phyloP scores from a whole-genome alignment of 228 moss, liverwort and hornwort genomes.

The Sphagnum magellanicum region DNA sequence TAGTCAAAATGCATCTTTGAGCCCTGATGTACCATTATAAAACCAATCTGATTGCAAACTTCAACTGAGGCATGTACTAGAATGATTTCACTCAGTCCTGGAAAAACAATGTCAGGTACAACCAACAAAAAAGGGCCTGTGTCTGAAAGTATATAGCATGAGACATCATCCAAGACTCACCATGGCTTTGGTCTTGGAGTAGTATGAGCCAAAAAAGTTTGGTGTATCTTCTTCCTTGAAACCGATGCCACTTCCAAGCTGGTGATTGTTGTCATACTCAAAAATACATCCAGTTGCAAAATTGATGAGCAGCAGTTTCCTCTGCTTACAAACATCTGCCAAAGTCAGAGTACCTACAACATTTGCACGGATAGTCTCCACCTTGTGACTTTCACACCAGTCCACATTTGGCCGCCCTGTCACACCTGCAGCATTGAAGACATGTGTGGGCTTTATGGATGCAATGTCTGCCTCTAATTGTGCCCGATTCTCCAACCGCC shows the following conservation, averaged over 20 bases:
- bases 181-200: constrained; percentile 91
- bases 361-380: constrained; percentile 80
- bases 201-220: constrained; percentile 79
- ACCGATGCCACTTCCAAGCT: constrained; percentile 63
- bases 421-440: constrained; percentile 90
- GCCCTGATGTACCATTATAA: no score
- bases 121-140: no score
- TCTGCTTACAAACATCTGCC: constrained; percentile 80
- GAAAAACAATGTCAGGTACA: no score
- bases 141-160: no score
- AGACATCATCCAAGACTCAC: constrained; percentile 12
- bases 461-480: constrained; percentile 72
- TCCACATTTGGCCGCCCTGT: constrained; percentile 92
- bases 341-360: constrained; percentile 76
- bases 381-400: constrained; percentile 91
- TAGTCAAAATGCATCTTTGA: no score
- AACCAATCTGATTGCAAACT: no score
- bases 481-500: constrained; percentile 62
- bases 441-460: constrained; percentile 66
- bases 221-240: constrained; percentile 85
- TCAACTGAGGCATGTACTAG: no score
- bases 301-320: constrained; percentile 57
- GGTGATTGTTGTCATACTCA: constrained; percentile 74
- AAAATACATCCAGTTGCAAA: constrained; percentile 93
- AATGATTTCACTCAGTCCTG: no score